Conservation (phyloP, 805 yeast species). For the Lipomyces starkeyi region DNA sequence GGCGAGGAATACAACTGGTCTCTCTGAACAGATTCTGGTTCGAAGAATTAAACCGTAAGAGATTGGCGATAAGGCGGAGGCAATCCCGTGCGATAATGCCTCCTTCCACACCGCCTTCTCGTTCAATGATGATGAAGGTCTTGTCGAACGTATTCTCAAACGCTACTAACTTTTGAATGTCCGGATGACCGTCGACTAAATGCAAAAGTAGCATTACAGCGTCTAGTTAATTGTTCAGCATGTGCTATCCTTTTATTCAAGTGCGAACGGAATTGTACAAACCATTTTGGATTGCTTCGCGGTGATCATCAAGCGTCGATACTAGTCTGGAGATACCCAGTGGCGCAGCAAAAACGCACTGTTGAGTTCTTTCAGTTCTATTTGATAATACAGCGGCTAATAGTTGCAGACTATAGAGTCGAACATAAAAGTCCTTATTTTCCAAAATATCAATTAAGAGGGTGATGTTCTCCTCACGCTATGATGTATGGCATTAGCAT, state of each 20-base stretch:
- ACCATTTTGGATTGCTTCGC: constrained; percentile 86
- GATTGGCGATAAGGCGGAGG: constrained; percentile 70
- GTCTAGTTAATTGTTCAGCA: constrained; percentile 45
- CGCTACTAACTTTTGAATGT: constrained; percentile 90
- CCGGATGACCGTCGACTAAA: constrained; percentile 77
- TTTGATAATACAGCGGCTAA: constrained; percentile 82
- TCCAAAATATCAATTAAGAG: constrained; percentile 58
- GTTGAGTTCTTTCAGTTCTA: constrained; percentile 75
- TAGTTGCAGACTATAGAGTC: constrained; percentile 81
- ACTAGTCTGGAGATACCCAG: constrained; percentile 81
- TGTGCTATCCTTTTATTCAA: not conserved
- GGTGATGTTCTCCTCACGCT: constrained; percentile 53
- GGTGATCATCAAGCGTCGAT: constrained; percentile 60
- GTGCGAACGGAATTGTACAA: not conserved
- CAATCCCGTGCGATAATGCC: constrained; percentile 92
- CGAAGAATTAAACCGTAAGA: constrained; percentile 80
- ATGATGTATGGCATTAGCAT: constrained; percentile 22
- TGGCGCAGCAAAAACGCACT: constrained; percentile 72
- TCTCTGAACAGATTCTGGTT: constrained; percentile 90
- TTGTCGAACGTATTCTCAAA: constrained; percentile 91
- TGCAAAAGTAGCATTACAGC: constrained; percentile 76
- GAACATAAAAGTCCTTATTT: constrained; percentile 70
- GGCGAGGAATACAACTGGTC: constrained; percentile 73
- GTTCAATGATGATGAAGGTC: constrained; percentile 76
- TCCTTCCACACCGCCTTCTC: constrained; percentile 89